phyloP scores from a whole-genome alignment of 2,329 filamentous ascomycete species.

The Chaetothyriales sp. region DNA sequence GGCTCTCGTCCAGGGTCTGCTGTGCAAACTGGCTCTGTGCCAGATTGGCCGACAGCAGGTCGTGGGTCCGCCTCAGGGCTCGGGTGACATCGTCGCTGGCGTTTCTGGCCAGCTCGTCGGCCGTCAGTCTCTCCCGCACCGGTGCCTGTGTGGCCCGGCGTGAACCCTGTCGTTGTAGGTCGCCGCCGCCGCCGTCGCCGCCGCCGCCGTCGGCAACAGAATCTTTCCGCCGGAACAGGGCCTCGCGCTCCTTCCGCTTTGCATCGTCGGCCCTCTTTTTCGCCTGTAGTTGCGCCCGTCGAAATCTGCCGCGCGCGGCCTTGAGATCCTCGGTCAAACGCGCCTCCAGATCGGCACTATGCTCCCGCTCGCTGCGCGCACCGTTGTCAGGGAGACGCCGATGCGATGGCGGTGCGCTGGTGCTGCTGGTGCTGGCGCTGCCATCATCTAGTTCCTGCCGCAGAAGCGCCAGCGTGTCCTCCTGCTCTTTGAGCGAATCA shows the following conservation, averaged over 20 bases:
- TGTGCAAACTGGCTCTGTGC: constrained; percentile 78
- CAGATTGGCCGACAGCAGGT: constrained; percentile 73
- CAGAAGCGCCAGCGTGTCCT: constrained; percentile 72
- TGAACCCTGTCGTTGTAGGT: not conserved
- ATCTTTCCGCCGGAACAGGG: constrained; percentile 49
- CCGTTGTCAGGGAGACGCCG: constrained; percentile 2
- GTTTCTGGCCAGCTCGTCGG: constrained; percentile 59
- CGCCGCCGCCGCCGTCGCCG: constrained; percentile 1
- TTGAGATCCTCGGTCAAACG: constrained; percentile 58
- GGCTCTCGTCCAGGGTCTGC: constrained; percentile 55
- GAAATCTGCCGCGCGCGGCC: constrained; percentile 54
- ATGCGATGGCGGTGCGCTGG: not conserved
- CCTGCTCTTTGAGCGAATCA: constrained; percentile 59
- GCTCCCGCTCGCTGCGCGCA: constrained; percentile 43
- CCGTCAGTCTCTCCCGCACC: constrained; percentile 41
- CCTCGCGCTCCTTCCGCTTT: constrained; percentile 60
- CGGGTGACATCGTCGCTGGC: constrained; percentile 74
- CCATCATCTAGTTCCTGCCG: constrained; percentile 54
- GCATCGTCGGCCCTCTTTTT: constrained; percentile 62
- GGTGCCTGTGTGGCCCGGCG: constrained; percentile 11
- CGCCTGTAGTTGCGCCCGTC: constrained; percentile 66
- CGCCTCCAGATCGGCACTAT: constrained; percentile 52
- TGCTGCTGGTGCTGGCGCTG: not conserved
- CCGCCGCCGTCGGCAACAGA: constrained; percentile 14
- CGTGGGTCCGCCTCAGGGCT: constrained; percentile 71